phyloP scores from a whole-genome alignment of 1,284 basidiomycete species.

The Moniliella sp. region DNA sequence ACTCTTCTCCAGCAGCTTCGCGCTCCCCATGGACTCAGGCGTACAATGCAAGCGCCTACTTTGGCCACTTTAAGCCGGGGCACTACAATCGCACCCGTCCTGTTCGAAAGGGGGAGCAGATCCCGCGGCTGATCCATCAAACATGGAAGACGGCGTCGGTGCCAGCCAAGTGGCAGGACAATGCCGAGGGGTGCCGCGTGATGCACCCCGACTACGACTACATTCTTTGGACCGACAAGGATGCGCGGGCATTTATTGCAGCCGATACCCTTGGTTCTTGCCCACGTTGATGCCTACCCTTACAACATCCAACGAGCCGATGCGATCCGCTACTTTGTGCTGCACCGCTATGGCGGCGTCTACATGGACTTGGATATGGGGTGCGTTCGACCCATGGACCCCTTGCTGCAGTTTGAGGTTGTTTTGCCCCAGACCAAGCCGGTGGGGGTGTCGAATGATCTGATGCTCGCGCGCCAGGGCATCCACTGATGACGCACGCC shows the following conservation, averaged over 20 bases:
- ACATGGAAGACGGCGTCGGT: conserved; percentile 85
- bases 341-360: conserved; percentile 73
- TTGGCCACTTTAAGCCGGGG: no score
- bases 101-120: conserved; percentile 35
- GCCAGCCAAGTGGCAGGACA: conserved; percentile 57
- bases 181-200: conserved; percentile 32
- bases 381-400: conserved; percentile 67
- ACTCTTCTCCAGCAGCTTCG: background rate
- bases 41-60: no score
- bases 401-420: conserved; percentile 64
- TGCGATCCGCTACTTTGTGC: conserved; percentile 87
- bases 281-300: conserved; percentile 72
- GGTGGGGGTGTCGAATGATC: conserved; percentile 67
- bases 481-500: conserved; percentile 77
- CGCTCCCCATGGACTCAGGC: no score
- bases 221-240: conserved; percentile 85
- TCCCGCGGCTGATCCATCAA: conserved; percentile 86
- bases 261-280: conserved; percentile 74
- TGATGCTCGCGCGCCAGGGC: conserved; percentile 67
- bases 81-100: no score
- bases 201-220: conserved; percentile 68
- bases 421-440: conserved; percentile 85
- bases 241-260: conserved; percentile 63
- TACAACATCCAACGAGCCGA: conserved; percentile 92
- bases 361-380: conserved; percentile 96